phyloP scores from a whole-genome alignment of 2,329 filamentous ascomycete species.

The Aspergillus viridinutans region DNA sequence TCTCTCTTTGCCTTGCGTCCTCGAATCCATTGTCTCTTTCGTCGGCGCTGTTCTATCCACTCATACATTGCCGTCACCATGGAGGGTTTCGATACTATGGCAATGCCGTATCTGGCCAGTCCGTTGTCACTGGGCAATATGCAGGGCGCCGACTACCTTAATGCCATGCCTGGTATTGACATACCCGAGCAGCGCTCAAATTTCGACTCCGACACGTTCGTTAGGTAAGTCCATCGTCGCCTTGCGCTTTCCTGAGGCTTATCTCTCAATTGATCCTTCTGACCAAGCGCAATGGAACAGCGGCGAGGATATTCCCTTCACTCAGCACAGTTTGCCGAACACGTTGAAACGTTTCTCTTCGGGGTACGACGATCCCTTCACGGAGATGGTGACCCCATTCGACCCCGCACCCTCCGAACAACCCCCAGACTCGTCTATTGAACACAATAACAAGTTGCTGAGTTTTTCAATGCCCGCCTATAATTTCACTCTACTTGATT shows the following conservation, averaged over 20 bases:
- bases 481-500: conserved; percentile 58
- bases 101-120: conserved; percentile 60
- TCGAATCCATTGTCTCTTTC: neutral
- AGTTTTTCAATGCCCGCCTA: conserved; percentile 64
- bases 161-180: conserved; percentile 51
- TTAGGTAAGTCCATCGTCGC: conserved; percentile 47
- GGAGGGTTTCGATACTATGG: conserved; percentile 58
- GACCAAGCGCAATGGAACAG: conserved; percentile 23
- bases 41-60: neutral
- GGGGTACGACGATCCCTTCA: conserved; percentile 49
- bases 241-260: neutral
- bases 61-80: conserved; percentile 28
- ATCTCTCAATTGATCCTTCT: neutral
- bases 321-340: conserved; percentile 39
- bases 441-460: conserved; percentile 67
- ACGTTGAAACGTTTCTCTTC: conserved; percentile 48
- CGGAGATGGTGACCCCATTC: conserved; percentile 46
- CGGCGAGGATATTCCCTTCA: conserved; percentile 50
- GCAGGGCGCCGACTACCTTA: conserved; percentile 45
- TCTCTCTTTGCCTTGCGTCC: neutral
- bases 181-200: conserved; percentile 56
- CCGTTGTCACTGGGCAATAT: conserved; percentile 54
- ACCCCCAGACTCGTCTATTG: conserved; percentile 55
- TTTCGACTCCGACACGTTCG: conserved; percentile 58
- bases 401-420: conserved; percentile 43